Evolutionary conservation across 164 flowering plant species (phyloP), one percentile per base, ranked within the genome.

Genomic region (Macadamia tetraphylla): DNA sequence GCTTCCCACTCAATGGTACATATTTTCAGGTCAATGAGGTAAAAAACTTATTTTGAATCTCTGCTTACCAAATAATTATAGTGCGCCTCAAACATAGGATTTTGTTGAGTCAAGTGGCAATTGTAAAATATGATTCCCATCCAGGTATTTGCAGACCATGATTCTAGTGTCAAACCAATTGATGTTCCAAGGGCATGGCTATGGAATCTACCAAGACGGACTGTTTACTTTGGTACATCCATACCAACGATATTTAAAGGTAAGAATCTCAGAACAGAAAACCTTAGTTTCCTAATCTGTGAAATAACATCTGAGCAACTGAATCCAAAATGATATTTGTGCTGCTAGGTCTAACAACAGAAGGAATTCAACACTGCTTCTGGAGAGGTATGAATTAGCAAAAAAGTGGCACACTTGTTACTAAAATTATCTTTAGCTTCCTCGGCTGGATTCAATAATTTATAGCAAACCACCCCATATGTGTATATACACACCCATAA

Each of bases 1-100:
- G 95, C 67, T 91, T 91, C 75, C 97, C 97, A 17, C 88, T 95
- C 9, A 95, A 95, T 75, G 99, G 98, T n/a, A 95, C 99, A 62
- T 95, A 95, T 60, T 95, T 95, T 66, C 99, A 95, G 80, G 97
- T 91, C 18, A 95, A 95, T 60, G 99, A 95, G 99, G 99, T 95
- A 75, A 71, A n/a, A 29, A 11, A 60, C 12, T 4, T 42, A 30
- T 60, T 18, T 18, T 58, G 10, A 9, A 29, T 67, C 31, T 42
- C 0, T 29, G 32, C 49, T 29, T 53, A 46, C 6, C 51, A 46
- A 46, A 46, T 46, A 1, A 9, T 46, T 46, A 8, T 11, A 8
- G 12, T 46, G 51, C 7, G 51, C 51, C 51, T 46, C 6, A 53
- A 17, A 53, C 2, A 1, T 52, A 60, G 23, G 1, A 64, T 14